Evolutionary conservation across 75 land plant species (phyloP), one percentile per base, ranked within the genome.

Genomic region (Pinus albicaulis): DNA sequence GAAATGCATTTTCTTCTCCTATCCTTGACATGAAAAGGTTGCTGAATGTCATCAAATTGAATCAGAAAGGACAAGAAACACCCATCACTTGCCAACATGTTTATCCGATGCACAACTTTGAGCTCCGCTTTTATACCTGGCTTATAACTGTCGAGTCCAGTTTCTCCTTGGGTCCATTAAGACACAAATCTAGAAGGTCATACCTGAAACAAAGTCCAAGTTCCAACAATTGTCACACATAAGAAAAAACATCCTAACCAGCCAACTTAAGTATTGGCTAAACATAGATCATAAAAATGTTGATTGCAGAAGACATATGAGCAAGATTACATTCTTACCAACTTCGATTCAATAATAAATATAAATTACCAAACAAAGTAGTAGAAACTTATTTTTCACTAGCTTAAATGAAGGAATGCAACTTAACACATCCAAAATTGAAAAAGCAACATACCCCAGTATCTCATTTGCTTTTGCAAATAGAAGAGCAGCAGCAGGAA

Each of bases 91-190:
- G 69, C 48, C 44, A 68, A 24, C 24, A n/a, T 10, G 71, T 68
- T 41, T n/a, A 41, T 38, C 41, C 52, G 38, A 36, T 41, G 23
- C 14, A 41, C 23, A 13, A 41, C 12, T 41, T 41, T 19, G 15
- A 71, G 3, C 53, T 55, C 7, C 13, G 76, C 28, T 75, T 4
- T 53, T 72, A 23, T 86, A 98, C 99, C 99, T 98, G 99, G 71
- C 99, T 95, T 66, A 98, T 78, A 66, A 98, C 94, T 36, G 98
- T 98, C 58, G 99, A 95, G 80, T 98, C 89, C 24, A 98, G 87
- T 85, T 95, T 95, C 34, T 95, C 98, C 81, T 98, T 98, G 41
- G 98, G 99, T 28, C 99, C 99, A 83, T 91, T 95, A 48, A 82
- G 81, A 82, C 95, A 96, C 48, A 95, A 82, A 77, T 94, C 95